Evolutionary conservation across 768 basidiomycete species (phyloP).

Genomic region (Fibroporia radiculosa): DNA sequence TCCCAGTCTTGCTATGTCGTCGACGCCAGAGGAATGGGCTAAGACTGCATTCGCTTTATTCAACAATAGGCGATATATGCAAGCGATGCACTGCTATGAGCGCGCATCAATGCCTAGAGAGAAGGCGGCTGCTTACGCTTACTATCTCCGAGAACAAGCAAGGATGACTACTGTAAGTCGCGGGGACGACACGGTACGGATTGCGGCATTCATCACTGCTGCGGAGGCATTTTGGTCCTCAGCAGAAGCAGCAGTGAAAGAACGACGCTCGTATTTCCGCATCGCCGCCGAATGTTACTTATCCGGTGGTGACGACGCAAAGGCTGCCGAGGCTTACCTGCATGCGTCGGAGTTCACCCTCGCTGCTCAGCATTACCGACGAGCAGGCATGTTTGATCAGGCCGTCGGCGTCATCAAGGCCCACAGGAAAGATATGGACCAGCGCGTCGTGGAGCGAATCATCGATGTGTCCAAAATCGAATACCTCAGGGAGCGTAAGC

Average conservation of each 20-base stretch:
- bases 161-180: slow-evolving; percentile 20
- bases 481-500: slow-evolving; percentile 31
- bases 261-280: slow-evolving; percentile 17
- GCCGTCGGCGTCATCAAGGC: slow-evolving; percentile 39
- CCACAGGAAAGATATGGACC: slow-evolving; percentile 25
- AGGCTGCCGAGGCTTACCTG: slow-evolving; percentile 39
- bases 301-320: slow-evolving; percentile 19
- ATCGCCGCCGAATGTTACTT: slow-evolving; percentile 20
- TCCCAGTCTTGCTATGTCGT: slow-evolving; percentile 47
- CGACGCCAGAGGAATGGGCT: slow-evolving; percentile 41
- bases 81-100: slow-evolving; percentile 48
- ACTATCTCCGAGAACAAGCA: slow-evolving; percentile 46
- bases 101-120: slow-evolving; percentile 37
- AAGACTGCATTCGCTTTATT: slow-evolving; percentile 33
- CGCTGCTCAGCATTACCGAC: slow-evolving; percentile 42
- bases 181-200: slow-evolving; percentile 17
- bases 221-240: slow-evolving; percentile 43
- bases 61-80: slow-evolving; percentile 36
- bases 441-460: slow-evolving; percentile 28
- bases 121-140: slow-evolving; percentile 42
- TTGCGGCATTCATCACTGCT: slow-evolving; percentile 33
- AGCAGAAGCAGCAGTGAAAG: slow-evolving; percentile 24
- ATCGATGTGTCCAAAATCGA: slow-evolving; percentile 36
- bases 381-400: slow-evolving; percentile 43
- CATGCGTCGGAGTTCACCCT: slow-evolving; percentile 34